A percentile compares a stretch with the other conserved stretches of the same genome.
These are phyloP conservation scores for Rhizoclosmatium globosum DNA, from an alignment of 192 early-diverging fungal species.

Conservation along the genomic window DNA sequence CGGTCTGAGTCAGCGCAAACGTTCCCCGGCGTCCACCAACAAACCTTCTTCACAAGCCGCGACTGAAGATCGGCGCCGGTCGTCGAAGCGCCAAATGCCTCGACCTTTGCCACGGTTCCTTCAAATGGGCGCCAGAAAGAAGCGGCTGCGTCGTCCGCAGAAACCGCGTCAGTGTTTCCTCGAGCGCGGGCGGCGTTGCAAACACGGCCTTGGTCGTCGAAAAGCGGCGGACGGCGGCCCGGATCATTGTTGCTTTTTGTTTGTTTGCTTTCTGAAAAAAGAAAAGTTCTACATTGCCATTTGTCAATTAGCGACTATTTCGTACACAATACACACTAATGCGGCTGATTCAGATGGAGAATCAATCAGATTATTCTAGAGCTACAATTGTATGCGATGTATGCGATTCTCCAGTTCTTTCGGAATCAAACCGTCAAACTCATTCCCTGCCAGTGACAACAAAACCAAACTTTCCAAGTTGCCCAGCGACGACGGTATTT, in stretches of 20 bases:
- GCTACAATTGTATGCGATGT: no score
- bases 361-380: no score
- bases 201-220: not conserved
- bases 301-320: no score
- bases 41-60: not conserved
- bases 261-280: not conserved
- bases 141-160: not conserved
- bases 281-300: not conserved
- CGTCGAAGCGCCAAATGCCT: not conserved
- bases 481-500: no score
- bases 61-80: not conserved
- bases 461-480: no score
- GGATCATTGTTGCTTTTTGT: not conserved
- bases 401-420: no score
- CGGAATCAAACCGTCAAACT: no score
- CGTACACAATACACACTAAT: no score
- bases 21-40: not conserved
- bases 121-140: not conserved
- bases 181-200: not conserved
- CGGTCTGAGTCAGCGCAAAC: not conserved
- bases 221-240: not conserved
- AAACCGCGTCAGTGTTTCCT: not conserved
- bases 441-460: no score
- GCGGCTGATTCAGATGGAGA: no score
- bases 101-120: not conserved